phyloP scores from a whole-genome alignment of 2,329 filamentous ascomycete species.

The Leptographium wingfieldii region DNA sequence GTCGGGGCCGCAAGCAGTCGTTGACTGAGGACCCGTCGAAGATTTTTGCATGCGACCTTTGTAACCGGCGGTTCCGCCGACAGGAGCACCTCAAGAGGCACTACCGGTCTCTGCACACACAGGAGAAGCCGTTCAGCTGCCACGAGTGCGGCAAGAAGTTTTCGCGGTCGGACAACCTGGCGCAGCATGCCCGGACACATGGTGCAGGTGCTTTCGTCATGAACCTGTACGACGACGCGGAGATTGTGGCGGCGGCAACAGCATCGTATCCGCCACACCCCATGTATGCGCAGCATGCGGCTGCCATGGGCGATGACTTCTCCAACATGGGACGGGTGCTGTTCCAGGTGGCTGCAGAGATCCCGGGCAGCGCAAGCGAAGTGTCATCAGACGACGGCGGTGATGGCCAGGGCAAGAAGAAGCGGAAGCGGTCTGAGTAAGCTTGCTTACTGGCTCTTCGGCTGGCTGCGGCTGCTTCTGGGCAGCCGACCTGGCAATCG shows the following conservation, averaged over 20 bases:
- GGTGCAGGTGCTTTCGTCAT: slow-evolving; percentile 83
- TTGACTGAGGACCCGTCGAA: slow-evolving; percentile 95
- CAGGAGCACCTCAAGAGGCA: slow-evolving; percentile 98
- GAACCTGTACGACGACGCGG: slow-evolving; percentile 67
- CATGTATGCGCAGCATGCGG: slow-evolving; percentile 25
- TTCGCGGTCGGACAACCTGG: slow-evolving; percentile 92
- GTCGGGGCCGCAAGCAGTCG: slow-evolving; percentile 95
- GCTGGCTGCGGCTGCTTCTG: neutral
- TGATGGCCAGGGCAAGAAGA: slow-evolving; percentile 51
- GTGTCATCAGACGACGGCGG: slow-evolving; percentile 41
- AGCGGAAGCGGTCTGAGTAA: slow-evolving; percentile 62
- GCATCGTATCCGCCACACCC: slow-evolving; percentile 13
- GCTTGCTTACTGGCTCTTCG: neutral
- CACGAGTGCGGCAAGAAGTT: slow-evolving; percentile 98
- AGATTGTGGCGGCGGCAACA: slow-evolving; percentile 26
- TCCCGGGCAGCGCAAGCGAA: slow-evolving; percentile 53
- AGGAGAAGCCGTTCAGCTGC: slow-evolving; percentile 98
- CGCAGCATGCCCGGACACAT: slow-evolving; percentile 90
- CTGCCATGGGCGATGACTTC: slow-evolving; percentile 42
- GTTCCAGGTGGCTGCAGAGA: slow-evolving; percentile 66
- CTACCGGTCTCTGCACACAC: slow-evolving; percentile 94
- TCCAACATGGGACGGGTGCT: slow-evolving; percentile 61
- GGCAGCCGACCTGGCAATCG: slow-evolving; percentile 14
- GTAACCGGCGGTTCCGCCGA: slow-evolving; percentile 91
- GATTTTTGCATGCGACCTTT: slow-evolving; percentile 93